Evolutionary conservation across 2,329 filamentous ascomycete genomes (phyloP).

Genomic region (Penicillium sp.): DNA sequence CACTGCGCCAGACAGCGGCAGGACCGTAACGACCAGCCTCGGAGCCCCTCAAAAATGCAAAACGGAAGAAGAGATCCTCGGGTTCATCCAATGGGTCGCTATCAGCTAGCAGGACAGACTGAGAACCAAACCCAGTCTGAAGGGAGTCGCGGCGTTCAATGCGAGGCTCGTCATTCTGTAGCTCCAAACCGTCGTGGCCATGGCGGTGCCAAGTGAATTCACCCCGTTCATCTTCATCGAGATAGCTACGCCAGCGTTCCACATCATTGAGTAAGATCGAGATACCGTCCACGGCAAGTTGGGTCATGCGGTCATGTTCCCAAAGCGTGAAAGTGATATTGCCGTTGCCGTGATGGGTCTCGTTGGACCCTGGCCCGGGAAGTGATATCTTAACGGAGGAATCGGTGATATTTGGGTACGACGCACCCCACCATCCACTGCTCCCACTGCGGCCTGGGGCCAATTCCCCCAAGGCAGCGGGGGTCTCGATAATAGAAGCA

Average conservation of each 20-base stretch:
- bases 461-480: constrained; percentile 57
- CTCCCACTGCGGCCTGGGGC: constrained; percentile 40
- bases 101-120: constrained; percentile 11
- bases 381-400: constrained; percentile 43
- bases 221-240: constrained; percentile 45
- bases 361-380: constrained; percentile 26
- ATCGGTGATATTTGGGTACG: constrained; percentile 52
- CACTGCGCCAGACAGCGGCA: constrained; percentile 38
- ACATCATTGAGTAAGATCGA: constrained; percentile 60
- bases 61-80: constrained; percentile 45
- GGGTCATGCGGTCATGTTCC: constrained; percentile 37
- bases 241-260: constrained; percentile 55
- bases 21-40: constrained; percentile 38
- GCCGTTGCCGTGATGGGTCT: constrained; percentile 38
- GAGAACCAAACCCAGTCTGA: constrained; percentile 9
- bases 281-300: constrained; percentile 50
- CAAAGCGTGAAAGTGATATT: constrained; percentile 46
- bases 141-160: constrained; percentile 22
- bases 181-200: constrained; percentile 38
- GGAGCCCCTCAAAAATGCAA: constrained; percentile 43
- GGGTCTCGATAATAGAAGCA: constrained; percentile 79
- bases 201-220: constrained; percentile 50
- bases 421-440: constrained; percentile 42
- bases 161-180: constrained; percentile 20
- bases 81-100: constrained; percentile 29